Conservation (phyloP, 1,139 yeast species). For the Zygosaccharomyces pseudobailii region DNA sequence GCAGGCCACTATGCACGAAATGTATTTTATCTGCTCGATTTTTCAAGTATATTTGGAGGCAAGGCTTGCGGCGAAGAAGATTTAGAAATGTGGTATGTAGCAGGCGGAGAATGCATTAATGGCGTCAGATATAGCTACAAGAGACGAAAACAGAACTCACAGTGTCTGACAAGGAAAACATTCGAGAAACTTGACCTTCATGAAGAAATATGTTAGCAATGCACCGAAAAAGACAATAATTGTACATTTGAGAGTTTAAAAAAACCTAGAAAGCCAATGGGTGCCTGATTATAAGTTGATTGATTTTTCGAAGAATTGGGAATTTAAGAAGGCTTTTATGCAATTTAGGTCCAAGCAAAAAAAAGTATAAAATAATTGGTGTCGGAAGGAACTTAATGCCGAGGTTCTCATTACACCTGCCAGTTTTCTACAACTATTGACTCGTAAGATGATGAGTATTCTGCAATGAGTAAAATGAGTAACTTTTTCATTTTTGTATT, state of each 20-base stretch:
- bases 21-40: conserved; percentile 49
- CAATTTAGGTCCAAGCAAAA: conserved; percentile 30
- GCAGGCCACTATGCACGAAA: conserved; percentile 7
- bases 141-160: conserved; percentile 63
- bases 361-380: too few relatives aligned
- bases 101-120: conserved; percentile 58
- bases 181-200: conserved; percentile 54
- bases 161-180: conserved; percentile 61
- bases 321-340: conserved; percentile 15
- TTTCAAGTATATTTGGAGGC: conserved; percentile 51
- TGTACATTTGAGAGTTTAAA: conserved; percentile 56
- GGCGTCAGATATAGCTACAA: conserved; percentile 66
- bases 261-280: conserved; percentile 47
- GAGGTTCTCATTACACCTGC: too few relatives aligned
- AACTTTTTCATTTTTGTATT: too few relatives aligned
- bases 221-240: conserved; percentile 65
- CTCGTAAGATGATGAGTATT: too few relatives aligned
- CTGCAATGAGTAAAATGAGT: too few relatives aligned
- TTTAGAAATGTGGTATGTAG: conserved; percentile 61
- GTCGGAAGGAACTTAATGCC: too few relatives aligned
- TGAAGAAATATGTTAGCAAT: conserved; percentile 57
- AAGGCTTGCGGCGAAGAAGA: conserved; percentile 52
- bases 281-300: conserved; percentile 45
- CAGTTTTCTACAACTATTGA: too few relatives aligned
- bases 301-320: conserved; percentile 26